Conservation (phyloP, 73 alveolate species). For the Tetrahymena elliotti region DNA sequence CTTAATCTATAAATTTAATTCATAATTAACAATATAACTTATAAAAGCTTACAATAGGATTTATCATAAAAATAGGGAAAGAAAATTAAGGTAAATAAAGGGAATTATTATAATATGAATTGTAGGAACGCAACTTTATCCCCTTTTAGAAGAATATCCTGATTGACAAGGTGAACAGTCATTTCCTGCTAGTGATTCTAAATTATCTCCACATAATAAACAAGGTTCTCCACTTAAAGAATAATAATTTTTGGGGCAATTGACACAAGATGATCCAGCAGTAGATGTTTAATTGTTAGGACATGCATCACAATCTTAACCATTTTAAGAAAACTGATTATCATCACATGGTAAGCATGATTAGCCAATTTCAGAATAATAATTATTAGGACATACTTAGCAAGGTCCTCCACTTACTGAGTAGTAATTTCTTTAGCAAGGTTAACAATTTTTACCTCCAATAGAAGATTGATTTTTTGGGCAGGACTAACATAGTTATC, state of each 20-base stretch:
- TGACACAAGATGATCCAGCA: neutral
- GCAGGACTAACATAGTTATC: neutral
- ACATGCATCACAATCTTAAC: neutral
- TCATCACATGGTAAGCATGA: neutral
- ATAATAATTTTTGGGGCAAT: neutral
- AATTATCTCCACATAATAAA: neutral
- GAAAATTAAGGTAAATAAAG: neutral
- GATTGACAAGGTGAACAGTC: neutral
- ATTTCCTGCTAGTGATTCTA: neutral
- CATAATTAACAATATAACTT: too few species aligned
- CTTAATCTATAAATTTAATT: neutral
- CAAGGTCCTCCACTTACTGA: neutral
- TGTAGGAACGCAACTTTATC: neutral
- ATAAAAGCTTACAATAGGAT: neutral
- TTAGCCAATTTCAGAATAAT: neutral
- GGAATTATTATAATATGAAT: neutral
- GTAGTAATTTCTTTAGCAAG: neutral
- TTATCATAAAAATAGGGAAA: neutral
- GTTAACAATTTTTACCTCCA: neutral
- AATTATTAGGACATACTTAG: neutral
- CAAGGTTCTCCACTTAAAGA: neutral
- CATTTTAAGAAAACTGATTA: neutral
- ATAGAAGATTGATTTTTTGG: neutral
- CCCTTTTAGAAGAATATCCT: neutral
- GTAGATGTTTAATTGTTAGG: neutral